Evolutionary conservation across 257 asterid species (phyloP).

Genomic region (Solanum acaule): DNA sequence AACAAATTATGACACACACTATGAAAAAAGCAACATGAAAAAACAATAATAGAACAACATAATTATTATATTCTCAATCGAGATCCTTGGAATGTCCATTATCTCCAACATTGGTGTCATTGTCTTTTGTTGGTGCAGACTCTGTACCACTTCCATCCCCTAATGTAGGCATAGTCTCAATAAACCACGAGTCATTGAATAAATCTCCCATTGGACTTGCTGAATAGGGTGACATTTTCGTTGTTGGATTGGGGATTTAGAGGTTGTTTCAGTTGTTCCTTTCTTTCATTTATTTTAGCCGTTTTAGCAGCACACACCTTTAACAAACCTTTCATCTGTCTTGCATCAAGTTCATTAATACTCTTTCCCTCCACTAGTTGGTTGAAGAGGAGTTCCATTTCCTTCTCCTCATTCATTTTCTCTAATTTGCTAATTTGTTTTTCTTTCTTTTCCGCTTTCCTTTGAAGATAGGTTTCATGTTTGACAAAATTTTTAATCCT

Average conservation of each 20-base stretch:
- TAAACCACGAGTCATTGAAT: not conserved
- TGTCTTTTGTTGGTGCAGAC: not conserved
- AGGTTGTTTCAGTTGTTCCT: not conserved
- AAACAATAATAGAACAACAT: not conserved
- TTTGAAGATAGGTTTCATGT: not conserved
- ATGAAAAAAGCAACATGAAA: not conserved
- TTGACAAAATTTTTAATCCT: not conserved
- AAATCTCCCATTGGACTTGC: not conserved
- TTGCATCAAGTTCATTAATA: not conserved
- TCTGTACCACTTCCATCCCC: not conserved
- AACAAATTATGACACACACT: not conserved
- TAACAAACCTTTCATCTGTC: not conserved
- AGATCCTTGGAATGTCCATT: not conserved
- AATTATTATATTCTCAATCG: not conserved
- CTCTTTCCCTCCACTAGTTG: not conserved
- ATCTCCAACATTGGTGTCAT: not conserved
- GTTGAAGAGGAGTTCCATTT: not conserved
- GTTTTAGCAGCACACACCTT: not conserved
- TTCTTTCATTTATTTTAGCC: not conserved
- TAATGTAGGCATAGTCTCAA: not conserved
- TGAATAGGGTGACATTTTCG: not conserved
- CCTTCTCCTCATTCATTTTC: not conserved
- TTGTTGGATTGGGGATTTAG: not conserved
- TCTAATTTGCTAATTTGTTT: not conserved
- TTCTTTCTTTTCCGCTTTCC: not conserved